phyloP scores from a whole-genome alignment of 1,284 basidiomycete genomes.

The Somion occarium region DNA sequence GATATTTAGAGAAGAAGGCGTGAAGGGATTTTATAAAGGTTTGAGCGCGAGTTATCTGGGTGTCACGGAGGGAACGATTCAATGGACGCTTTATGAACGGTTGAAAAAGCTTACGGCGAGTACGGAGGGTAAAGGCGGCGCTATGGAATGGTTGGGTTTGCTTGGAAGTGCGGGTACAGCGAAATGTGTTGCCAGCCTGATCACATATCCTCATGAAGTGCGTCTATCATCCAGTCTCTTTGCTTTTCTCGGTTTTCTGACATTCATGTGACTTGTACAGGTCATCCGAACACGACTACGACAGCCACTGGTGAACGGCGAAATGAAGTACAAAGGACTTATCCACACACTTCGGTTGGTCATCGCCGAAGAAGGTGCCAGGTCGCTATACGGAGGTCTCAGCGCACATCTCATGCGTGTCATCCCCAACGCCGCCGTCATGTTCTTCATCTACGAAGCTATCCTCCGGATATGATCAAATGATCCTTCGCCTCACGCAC shows the following conservation, averaged over 20 bases:
- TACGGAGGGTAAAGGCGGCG: constrained; percentile 51
- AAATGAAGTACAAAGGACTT: constrained; percentile 85
- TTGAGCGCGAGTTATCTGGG: constrained; percentile 94
- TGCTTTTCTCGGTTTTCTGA: constrained; percentile 1
- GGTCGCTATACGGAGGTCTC: constrained; percentile 87
- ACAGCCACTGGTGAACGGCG: constrained; percentile 74
- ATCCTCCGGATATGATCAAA: constrained; percentile 41
- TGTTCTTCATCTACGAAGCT: constrained; percentile 88
- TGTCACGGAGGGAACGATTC: constrained; percentile 95
- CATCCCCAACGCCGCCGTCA: constrained; percentile 95
- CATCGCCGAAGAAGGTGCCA: constrained; percentile 85
- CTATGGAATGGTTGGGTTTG: constrained; percentile 73
- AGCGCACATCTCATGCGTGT: constrained; percentile 95
- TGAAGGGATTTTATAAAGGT: constrained; percentile 92
- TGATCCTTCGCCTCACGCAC: no score
- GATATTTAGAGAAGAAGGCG: constrained; percentile 80
- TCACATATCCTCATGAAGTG: constrained; percentile 97
- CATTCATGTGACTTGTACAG: no score
- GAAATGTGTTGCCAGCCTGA: constrained; percentile 89
- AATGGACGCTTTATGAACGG: constrained; percentile 95
- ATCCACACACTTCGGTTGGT: constrained; percentile 83
- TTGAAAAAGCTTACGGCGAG: constrained; percentile 62
- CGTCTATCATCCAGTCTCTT: constrained; percentile 16
- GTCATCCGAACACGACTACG: constrained; percentile 90
- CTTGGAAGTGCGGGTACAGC: constrained; percentile 90